These are phyloP conservation scores for Vinca minor DNA, from an alignment of 257 asterid species.

Conservation along the genomic window DNA sequence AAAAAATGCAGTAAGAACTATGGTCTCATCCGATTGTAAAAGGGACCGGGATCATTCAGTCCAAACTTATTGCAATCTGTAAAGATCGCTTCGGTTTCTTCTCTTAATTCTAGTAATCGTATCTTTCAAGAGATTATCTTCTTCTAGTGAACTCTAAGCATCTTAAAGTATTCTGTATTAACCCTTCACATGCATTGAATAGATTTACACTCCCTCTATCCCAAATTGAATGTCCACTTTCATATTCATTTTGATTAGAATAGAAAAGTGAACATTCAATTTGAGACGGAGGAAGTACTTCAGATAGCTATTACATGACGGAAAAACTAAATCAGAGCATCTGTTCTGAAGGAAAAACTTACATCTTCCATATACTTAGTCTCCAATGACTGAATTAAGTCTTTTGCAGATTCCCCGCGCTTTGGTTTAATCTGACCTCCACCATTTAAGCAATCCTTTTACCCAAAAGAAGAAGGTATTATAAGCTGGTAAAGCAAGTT, in stretches of 20 bases:
- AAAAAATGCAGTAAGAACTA: background rate
- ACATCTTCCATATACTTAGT: slow-evolving; percentile 68
- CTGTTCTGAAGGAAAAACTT: slow-evolving; percentile 22
- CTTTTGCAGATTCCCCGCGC: slow-evolving; percentile 75
- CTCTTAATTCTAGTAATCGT: background rate
- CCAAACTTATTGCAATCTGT: background rate
- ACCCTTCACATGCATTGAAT: background rate
- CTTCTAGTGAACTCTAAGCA: background rate
- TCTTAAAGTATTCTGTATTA: background rate
- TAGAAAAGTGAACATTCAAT: too few relatives aligned
- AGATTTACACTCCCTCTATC: background rate
- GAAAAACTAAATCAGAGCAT: background rate
- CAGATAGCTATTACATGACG: background rate
- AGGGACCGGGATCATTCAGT: background rate
- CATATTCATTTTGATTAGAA: too few relatives aligned
- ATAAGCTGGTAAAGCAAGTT: background rate
- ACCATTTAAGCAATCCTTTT: slow-evolving; percentile 92
- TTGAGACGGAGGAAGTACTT: too few relatives aligned
- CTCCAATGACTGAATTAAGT: slow-evolving; percentile 63
- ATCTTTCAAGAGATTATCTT: background rate
- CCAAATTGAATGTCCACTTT: too few relatives aligned
- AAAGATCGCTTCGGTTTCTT: background rate
- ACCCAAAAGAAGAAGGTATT: slow-evolving; percentile 6
- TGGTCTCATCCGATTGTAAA: background rate
- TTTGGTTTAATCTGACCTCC: slow-evolving; percentile 94